Percentiles rank a stretch among this genome's conserved stretches.
These are phyloP conservation scores for Colletotrichum caudatum DNA, from an alignment of 2,329 filamentous ascomycete genomes.

Conservation along the genomic window DNA sequence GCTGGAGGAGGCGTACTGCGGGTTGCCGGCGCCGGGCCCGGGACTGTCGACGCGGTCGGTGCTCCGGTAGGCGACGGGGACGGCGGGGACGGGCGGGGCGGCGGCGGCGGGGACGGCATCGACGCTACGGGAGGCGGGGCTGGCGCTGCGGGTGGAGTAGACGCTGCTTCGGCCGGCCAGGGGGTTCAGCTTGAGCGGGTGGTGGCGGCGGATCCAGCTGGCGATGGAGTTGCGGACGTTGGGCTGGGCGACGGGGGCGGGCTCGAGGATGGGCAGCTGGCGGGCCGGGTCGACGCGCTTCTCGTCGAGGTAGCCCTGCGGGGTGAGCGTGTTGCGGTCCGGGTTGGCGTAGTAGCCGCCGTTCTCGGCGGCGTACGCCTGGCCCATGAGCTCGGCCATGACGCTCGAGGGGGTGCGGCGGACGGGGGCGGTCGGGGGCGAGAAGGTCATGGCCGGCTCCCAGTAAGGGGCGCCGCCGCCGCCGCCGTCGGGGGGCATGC, in stretches of 20 bases:
- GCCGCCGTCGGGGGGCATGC: conserved; percentile 3
- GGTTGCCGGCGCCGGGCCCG: neutral
- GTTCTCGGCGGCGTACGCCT: conserved; percentile 44
- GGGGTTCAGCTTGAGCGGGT: conserved; percentile 45
- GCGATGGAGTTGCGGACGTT: conserved; percentile 44
- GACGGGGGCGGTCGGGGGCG: conserved; percentile 17
- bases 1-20: conserved; percentile 22
- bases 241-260: conserved; percentile 39
- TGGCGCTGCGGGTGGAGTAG: conserved; percentile 29
- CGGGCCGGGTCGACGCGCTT: conserved; percentile 37
- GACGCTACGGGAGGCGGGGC: conserved; percentile 3
- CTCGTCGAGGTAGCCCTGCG: conserved; percentile 42
- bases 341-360: conserved; percentile 14
- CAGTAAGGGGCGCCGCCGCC: neutral
- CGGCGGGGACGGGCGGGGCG: conserved; percentile 25
- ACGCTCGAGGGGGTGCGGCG: conserved; percentile 38
- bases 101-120: neutral
- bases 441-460: conserved; percentile 28
- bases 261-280: conserved; percentile 40
- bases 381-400: conserved; percentile 44
- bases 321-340: conserved; percentile 26
- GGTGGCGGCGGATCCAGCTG: conserved; percentile 46
- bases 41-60: conserved; percentile 16
- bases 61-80: conserved; percentile 29
- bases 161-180: conserved; percentile 35